Conservation (phyloP, 306 rosid species). For the Mimosa pudica region DNA sequence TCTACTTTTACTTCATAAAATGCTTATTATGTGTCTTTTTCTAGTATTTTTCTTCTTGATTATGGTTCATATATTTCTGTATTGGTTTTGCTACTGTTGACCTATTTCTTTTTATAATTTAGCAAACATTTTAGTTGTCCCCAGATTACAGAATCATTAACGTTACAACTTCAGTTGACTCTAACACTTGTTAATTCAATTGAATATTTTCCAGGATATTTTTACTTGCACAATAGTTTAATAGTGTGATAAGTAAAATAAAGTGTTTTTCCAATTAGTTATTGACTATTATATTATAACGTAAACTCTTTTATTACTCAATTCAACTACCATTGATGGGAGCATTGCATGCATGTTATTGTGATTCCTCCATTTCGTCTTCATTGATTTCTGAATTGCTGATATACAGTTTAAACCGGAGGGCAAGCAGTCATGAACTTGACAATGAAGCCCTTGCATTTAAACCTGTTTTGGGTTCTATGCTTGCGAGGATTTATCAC, state of each 20-base stretch:
- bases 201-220: not conserved
- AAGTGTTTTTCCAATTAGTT: no score
- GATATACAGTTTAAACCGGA: slow-evolving; percentile 66
- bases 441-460: slow-evolving; percentile 91
- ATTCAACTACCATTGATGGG: no score
- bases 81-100: slow-evolving; percentile 7
- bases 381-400: slow-evolving; percentile 36
- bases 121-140: not conserved
- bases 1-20: not conserved
- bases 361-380: slow-evolving; percentile 18
- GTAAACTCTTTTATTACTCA: no score
- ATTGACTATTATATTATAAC: no score
- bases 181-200: not conserved
- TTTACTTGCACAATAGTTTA: not conserved
- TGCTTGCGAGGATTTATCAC: slow-evolving; percentile 93
- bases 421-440: slow-evolving; percentile 55
- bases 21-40: not conserved
- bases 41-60: not conserved
- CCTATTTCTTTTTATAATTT: slow-evolving; percentile 1
- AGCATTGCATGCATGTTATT: slow-evolving; percentile 22
- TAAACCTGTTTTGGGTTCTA: slow-evolving; percentile 82
- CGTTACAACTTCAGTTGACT: not conserved
- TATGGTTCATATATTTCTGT: not conserved
- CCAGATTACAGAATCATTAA: not conserved
- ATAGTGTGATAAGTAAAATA: not conserved